Evolutionary conservation across 2,329 filamentous ascomycete genomes (phyloP).

Genomic region (Fonsecaea pedrosoi): DNA sequence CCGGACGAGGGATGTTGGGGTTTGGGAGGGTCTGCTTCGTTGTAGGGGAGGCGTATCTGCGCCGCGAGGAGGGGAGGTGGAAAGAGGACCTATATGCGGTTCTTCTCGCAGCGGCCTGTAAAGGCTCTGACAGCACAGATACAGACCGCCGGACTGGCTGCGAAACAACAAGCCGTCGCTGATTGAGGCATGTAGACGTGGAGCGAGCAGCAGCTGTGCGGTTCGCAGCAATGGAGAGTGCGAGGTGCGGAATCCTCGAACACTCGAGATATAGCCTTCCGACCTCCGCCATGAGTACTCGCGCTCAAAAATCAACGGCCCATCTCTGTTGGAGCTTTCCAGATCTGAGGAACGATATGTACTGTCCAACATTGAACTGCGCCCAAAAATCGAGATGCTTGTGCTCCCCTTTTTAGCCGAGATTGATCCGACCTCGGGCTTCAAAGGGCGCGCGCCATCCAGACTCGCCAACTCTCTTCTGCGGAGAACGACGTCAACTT

Average conservation of each 20-base stretch:
- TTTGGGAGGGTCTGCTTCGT: constrained; percentile 26
- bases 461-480: background rate
- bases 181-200: constrained; percentile 1
- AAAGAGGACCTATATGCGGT: background rate
- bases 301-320: background rate
- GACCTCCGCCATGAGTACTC: constrained; percentile 10
- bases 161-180: background rate
- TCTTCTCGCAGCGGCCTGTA: background rate
- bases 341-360: background rate
- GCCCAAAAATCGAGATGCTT: background rate
- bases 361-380: background rate
- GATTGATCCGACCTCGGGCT: constrained; percentile 18
- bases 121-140: background rate
- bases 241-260: constrained; percentile 34
- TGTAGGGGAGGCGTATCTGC: constrained; percentile 15
- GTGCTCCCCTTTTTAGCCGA: constrained; percentile 22
- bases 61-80: background rate
- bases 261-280: constrained; percentile 17
- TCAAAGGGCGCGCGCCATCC: constrained; percentile 11
- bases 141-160: background rate
- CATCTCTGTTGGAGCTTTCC: background rate
- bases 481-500: constrained; percentile 19
- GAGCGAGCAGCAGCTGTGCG: constrained; percentile 12
- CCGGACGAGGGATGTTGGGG: constrained; percentile 15
- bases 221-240: constrained; percentile 30